Percentiles rank a stretch among this genome's conserved stretches.
Evolutionary conservation across 345 rosid species (phyloP).

Genomic region (Eucalyptus viminalis): DNA sequence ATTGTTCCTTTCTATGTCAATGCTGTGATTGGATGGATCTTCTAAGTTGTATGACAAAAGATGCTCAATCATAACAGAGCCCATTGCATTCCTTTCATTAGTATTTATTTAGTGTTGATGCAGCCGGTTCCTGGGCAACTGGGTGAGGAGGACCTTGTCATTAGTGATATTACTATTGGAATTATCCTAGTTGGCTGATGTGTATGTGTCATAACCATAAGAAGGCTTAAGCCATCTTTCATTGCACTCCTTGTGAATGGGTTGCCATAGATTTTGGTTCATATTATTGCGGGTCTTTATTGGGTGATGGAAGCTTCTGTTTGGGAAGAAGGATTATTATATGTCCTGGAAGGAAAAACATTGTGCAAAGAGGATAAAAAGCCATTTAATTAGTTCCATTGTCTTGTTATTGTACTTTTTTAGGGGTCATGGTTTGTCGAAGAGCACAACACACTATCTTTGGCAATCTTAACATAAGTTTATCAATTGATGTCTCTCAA

Average conservation of each 20-base stretch:
- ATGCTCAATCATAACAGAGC: background rate
- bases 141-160: background rate
- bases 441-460: background rate
- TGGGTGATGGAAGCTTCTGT: background rate
- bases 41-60: background rate
- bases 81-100: background rate
- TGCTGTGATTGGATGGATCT: background rate
- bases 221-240: background rate
- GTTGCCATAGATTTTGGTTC: background rate
- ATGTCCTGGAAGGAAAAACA: background rate
- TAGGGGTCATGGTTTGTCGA: background rate
- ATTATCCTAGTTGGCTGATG: background rate
- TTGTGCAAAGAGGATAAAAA: background rate
- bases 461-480: background rate
- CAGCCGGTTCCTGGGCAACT: background rate
- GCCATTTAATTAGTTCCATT: background rate
- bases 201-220: background rate
- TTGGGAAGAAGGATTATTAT: background rate
- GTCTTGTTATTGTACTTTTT: background rate
- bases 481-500: background rate
- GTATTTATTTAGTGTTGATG: background rate
- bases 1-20: background rate
- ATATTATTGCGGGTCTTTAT: background rate
- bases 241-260: background rate
- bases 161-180: background rate